These are phyloP conservation scores for Leucoagaricus sp. DNA, from an alignment of 1,284 basidiomycete species.

Conservation along the genomic window DNA sequence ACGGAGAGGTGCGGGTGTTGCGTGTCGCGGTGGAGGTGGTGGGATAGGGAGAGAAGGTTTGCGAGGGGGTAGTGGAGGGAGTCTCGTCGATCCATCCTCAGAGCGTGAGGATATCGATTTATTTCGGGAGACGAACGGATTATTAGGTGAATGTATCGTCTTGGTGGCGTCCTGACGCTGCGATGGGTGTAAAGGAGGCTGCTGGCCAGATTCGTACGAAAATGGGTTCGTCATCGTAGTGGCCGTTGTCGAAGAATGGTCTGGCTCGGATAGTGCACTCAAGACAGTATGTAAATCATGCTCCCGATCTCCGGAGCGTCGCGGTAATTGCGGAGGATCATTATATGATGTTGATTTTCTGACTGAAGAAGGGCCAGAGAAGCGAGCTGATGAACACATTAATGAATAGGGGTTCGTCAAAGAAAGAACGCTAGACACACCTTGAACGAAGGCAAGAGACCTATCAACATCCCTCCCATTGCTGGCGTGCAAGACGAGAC, in stretches of 20 bases:
- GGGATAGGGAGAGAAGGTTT: conserved; percentile 25
- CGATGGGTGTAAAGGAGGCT: conserved; percentile 25
- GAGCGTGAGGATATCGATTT: conserved; percentile 21
- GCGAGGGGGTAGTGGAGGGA: conserved; percentile 32
- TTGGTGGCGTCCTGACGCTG: conserved; percentile 15
- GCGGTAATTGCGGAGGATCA: conserved; percentile 2
- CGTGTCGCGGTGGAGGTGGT: conserved; percentile 27
- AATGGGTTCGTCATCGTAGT: conserved; percentile 21
- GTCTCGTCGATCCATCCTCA: conserved; percentile 16
- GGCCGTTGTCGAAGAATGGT: not conserved
- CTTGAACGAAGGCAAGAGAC: conserved; percentile 69
- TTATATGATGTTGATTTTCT: not conserved
- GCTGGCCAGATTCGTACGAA: conserved; percentile 10
- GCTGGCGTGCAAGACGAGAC: conserved; percentile 65
- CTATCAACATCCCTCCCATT: conserved; percentile 60
- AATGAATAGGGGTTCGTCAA: not conserved
- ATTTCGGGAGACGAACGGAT: conserved; percentile 24
- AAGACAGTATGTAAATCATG: not conserved
- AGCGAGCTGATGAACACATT: not conserved
- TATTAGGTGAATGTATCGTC: conserved; percentile 19
- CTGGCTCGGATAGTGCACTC: conserved; percentile 1
- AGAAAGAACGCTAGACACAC: conserved; percentile 32
- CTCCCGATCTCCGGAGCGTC: not conserved
- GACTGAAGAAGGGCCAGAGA: conserved; percentile 9
- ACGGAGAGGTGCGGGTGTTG: conserved; percentile 30